Base-by-base conservation (phyloP, 164 flowering plant species). In the Taxillus chinensis region DNA sequence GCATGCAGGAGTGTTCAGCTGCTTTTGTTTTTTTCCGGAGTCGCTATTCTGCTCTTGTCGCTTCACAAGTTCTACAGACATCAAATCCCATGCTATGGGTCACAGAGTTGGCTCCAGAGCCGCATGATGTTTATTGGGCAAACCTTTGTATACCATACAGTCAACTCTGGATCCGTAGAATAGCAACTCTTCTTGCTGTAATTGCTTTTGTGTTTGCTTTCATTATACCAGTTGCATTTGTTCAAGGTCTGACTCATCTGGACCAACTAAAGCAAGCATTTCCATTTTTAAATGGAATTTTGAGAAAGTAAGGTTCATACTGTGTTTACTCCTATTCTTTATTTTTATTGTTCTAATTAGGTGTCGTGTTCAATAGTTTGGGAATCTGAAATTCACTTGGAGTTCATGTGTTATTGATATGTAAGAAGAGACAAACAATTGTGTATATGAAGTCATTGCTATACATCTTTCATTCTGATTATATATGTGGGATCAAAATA, bases 11-110 rank as follows among this genome's bases (percentile, higher is more conserved):
- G 71, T 74, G 84, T 72, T 76, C 83, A 48, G 82, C 96, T 77
- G 97, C 99, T 52, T 82, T 93, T 70, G 97, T 93, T 17, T 90
- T 86, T 60, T 90, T 90, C 75, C 90, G 78, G 76, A 87, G 85
- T 27, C 90, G 97, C 14, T 85, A 81, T 77, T 84, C 85, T 74
- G 96, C 99, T 52, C 60, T 78, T 69, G 77, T 85, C 69, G 89
- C 82, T 64, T 69, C 97, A 14, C 78, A 81, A 61, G 74, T 77
- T 73, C 89, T 80, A 62, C 99, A 90, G 60, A 78, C 92, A 65
- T 61, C 89, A 64, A 83, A 90, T 76, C 96, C 99, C 2, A 93
- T 89, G 97, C 63, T 72, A 64, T 93, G 99, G 99, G 96, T 89
- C 62, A 86, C 93, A 39, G 83, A 89, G 55, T 63, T 79, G 72